Evolutionary conservation across 176 grass and related monocot genomes (phyloP).

Genomic region (Triticum timopheevii): DNA sequence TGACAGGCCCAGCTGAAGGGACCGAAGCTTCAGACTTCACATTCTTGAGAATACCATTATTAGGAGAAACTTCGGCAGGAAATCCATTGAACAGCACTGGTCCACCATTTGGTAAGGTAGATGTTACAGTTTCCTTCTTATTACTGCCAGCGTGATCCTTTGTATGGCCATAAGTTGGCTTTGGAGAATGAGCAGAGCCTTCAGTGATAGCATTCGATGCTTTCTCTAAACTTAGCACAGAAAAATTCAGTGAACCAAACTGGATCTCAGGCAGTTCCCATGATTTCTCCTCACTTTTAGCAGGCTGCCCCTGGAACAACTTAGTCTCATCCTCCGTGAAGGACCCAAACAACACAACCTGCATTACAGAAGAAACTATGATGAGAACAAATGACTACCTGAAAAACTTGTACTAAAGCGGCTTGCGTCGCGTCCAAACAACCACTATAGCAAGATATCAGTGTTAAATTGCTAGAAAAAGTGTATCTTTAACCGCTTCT

Average conservation of each 20-base stretch:
- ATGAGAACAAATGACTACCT: neutral
- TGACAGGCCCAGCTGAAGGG: neutral
- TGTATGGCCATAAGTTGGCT: conserved; percentile 22
- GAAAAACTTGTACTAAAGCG: neutral
- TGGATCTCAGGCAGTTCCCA: conserved; percentile 50
- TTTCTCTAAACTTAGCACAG: conserved; percentile 44
- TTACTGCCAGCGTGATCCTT: conserved; percentile 21
- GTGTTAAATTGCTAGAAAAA: neutral
- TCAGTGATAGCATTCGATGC: conserved; percentile 25
- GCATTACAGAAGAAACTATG: conserved; percentile 12
- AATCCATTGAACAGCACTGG: conserved; percentile 51
- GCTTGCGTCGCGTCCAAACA: neutral
- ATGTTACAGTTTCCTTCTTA: conserved; percentile 29
- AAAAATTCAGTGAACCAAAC: conserved; percentile 74
- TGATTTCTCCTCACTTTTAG: conserved; percentile 25
- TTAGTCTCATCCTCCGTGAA: conserved; percentile 81
- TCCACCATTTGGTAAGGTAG: conserved; percentile 35
- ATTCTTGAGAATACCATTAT: conserved; percentile 27
- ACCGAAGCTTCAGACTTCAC: neutral
- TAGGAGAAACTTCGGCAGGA: conserved; percentile 24
- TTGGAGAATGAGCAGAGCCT: conserved; percentile 37
- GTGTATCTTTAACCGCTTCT: neutral
- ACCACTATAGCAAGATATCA: neutral
- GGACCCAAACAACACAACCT: conserved; percentile 78
- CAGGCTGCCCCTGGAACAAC: conserved; percentile 44